Evolutionary conservation across 345 rosid species (phyloP).

Genomic region (Eutrema heterophyllum): DNA sequence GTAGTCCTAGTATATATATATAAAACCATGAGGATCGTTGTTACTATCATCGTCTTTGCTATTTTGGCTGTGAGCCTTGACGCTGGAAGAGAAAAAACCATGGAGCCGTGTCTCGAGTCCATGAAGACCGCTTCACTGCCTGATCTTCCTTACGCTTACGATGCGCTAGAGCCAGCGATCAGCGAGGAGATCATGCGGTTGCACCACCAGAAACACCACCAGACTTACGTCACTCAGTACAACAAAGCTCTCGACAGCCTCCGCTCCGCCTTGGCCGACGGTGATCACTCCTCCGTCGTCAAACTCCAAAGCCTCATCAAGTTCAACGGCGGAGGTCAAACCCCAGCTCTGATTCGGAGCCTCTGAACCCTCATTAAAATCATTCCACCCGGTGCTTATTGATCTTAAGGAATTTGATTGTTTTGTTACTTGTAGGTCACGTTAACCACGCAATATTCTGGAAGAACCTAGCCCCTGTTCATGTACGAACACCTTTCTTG

Average conservation of each 20-base stretch:
- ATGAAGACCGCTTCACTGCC: slow-evolving; percentile 67
- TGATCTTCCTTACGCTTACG: slow-evolving; percentile 82
- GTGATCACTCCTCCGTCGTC: slow-evolving; percentile 60
- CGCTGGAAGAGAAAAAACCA: background rate
- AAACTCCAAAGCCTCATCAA: slow-evolving; percentile 81
- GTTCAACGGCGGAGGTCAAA: slow-evolving; percentile 91
- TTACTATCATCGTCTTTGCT: background rate
- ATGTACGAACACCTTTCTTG: slow-evolving; percentile 37
- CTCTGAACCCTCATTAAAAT: background rate
- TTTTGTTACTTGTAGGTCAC: slow-evolving; percentile 51
- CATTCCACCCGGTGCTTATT: background rate
- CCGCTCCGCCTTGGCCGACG: slow-evolving; percentile 53
- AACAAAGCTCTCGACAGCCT: slow-evolving; percentile 78
- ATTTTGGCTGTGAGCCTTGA: background rate
- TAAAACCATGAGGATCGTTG: slow-evolving; percentile 4
- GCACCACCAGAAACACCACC: slow-evolving; percentile 96
- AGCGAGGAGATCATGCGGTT: slow-evolving; percentile 92
- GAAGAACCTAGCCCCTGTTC: slow-evolving; percentile 70
- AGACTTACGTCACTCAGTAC: slow-evolving; percentile 74
- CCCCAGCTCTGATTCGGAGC: no score
- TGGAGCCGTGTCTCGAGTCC: slow-evolving; percentile 30
- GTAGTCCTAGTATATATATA: background rate
- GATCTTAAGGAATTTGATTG: background rate
- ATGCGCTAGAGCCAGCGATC: slow-evolving; percentile 83
- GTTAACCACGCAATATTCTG: slow-evolving; percentile 90